These are phyloP conservation scores for Dalechampia spathulata DNA, from an alignment of 441 rosid species.

Conservation along the genomic window DNA sequence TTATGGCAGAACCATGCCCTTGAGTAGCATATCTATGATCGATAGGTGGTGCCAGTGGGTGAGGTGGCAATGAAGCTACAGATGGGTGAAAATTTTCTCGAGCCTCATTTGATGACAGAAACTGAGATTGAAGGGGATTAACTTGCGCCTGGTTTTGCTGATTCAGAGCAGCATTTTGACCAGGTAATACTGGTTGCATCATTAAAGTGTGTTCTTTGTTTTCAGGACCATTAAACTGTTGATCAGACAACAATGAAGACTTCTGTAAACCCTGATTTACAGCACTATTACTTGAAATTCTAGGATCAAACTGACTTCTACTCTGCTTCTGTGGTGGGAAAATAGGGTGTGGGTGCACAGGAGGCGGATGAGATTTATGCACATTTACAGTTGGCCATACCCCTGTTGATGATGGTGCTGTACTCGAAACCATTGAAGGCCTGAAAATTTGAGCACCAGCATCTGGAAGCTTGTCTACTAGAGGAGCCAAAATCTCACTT, in stretches of 20 bases:
- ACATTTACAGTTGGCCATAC: slow-evolving; percentile 46
- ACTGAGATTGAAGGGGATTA: slow-evolving; percentile 38
- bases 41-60: slow-evolving; percentile 25
- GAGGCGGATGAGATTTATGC: slow-evolving; percentile 46
- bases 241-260: slow-evolving; percentile 38
- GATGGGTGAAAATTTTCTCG: slow-evolving; percentile 35
- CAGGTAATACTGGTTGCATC: slow-evolving; percentile 27
- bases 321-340: slow-evolving; percentile 36
- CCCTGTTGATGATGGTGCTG: slow-evolving; percentile 26
- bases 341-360: slow-evolving; percentile 34
- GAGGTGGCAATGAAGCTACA: slow-evolving; percentile 39
- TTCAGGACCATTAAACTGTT: slow-evolving; percentile 34
- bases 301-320: slow-evolving; percentile 36
- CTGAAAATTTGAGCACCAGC: slow-evolving; percentile 34
- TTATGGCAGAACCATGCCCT: slow-evolving; percentile 26
- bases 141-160: slow-evolving; percentile 43
- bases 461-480: slow-evolving; percentile 38
- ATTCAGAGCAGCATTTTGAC: slow-evolving; percentile 38
- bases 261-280: slow-evolving; percentile 40
- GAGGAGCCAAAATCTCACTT: slow-evolving; percentile 28
- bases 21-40: slow-evolving; percentile 46
- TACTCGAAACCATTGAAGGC: slow-evolving; percentile 34
- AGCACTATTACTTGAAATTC: slow-evolving; percentile 29
- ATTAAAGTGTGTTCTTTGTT: slow-evolving; percentile 29
- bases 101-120: slow-evolving; percentile 33